These are phyloP conservation scores for Larix kaempferi DNA, from an alignment of 75 land plant genomes.

Conservation along the genomic window DNA sequence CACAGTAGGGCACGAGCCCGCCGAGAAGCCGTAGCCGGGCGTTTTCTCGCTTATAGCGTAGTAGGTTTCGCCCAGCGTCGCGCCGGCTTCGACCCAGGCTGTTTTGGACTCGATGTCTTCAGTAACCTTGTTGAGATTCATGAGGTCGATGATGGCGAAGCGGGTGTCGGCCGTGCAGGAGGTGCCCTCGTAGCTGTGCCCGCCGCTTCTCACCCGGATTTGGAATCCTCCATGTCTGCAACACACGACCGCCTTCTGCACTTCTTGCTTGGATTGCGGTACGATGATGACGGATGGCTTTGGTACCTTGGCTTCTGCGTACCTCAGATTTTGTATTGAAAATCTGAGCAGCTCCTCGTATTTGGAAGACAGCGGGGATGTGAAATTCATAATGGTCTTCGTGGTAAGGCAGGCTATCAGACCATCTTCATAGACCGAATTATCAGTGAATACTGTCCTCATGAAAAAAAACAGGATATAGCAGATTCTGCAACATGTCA, in stretches of 20 bases:
- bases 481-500: too few relatives aligned
- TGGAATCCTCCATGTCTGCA: background rate
- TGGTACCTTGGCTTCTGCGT: background rate
- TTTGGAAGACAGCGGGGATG: background rate
- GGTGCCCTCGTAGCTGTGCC: conserved; percentile 14
- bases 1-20: conserved; percentile 17
- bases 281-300: conserved; percentile 13
- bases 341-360: background rate
- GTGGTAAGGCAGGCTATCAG: background rate
- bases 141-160: conserved; percentile 18
- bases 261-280: background rate
- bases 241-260: conserved; percentile 3
- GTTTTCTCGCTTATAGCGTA: background rate
- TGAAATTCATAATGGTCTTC: background rate
- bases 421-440: background rate
- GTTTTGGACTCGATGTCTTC: conserved; percentile 2
- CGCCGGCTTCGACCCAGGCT: conserved; percentile 17
- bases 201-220: conserved; percentile 13
- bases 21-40: background rate
- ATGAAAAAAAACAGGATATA: too few relatives aligned
- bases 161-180: conserved; percentile 1
- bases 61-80: conserved; percentile 12
- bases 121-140: conserved; percentile 7
- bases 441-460: too few relatives aligned
- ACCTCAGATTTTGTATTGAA: conserved; percentile 11